Conservation (phyloP, 2,329 filamentous ascomycete genomes). For the Juglanconis sp. region DNA sequence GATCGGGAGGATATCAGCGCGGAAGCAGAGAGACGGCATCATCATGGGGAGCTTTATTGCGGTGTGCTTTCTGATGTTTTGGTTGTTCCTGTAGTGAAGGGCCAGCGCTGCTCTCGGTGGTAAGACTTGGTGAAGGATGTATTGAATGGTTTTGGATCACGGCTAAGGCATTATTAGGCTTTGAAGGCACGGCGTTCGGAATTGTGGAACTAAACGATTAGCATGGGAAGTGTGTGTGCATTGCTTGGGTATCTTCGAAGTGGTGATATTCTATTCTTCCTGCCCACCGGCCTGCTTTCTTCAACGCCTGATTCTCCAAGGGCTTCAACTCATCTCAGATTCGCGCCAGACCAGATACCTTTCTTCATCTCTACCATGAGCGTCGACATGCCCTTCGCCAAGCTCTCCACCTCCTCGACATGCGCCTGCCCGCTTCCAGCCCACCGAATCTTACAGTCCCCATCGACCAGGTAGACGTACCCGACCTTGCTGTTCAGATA, state of each 20-base stretch:
- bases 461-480: constrained; percentile 88
- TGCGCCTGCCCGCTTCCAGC: constrained; percentile 74
- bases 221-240: constrained; percentile 11
- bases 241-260: constrained; percentile 15
- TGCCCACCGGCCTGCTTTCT: background rate
- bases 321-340: background rate
- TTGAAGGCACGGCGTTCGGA: constrained; percentile 15
- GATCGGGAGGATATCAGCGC: constrained; percentile 88
- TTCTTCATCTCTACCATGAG: constrained; percentile 57
- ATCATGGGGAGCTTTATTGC: constrained; percentile 91
- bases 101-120: background rate
- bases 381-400: constrained; percentile 62
- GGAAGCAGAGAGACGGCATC: constrained; percentile 91
- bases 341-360: constrained; percentile 20
- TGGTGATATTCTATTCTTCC: constrained; percentile 8
- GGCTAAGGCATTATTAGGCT: constrained; percentile 3
- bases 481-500: constrained; percentile 88
- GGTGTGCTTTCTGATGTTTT: constrained; percentile 82
- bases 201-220: background rate
- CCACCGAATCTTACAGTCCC: constrained; percentile 87
- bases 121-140: background rate
- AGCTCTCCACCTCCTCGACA: constrained; percentile 61
- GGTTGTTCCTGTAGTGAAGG: constrained; percentile 63
- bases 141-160: background rate
- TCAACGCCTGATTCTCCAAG: background rate